A percentile compares a stretch with the other conserved stretches of the same genome.
Evolutionary conservation across 306 rosid genomes (phyloP).

Genomic region (Cercis canadensis): DNA sequence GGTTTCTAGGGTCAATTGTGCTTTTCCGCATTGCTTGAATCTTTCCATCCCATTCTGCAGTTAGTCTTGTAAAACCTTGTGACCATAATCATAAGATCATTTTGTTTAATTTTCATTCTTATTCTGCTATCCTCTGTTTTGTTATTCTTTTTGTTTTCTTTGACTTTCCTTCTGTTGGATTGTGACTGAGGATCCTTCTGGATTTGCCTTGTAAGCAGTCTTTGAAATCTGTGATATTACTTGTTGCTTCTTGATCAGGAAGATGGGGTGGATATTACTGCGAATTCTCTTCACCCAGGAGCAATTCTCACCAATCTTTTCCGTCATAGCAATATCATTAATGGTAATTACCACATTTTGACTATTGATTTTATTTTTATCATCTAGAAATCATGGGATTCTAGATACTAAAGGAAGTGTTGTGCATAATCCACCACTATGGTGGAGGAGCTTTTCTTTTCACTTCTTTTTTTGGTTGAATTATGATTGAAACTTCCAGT

Average conservation of each 20-base stretch:
- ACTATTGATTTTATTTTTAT: background rate
- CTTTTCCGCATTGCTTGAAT: background rate
- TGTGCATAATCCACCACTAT: no score
- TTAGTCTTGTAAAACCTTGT: background rate
- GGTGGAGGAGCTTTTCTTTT: no score
- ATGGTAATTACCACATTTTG: conserved; percentile 48
- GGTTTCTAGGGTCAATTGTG: background rate
- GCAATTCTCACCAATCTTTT: conserved; percentile 67
- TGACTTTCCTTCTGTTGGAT: background rate
- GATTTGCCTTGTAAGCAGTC: no score
- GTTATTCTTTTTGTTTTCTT: background rate
- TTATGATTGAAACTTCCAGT: background rate
- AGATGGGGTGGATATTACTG: conserved; percentile 66
- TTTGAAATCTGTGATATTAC: conserved; percentile 23
- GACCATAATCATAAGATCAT: conserved; percentile 4
- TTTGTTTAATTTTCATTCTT: conserved; percentile 13
- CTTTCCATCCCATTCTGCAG: background rate
- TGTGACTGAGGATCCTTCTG: conserved; percentile 3
- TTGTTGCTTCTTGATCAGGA: conserved; percentile 65
- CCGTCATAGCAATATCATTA: conserved; percentile 46
- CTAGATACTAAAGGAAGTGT: no score
- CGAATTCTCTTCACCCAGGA: conserved; percentile 95
- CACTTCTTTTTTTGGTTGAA: background rate
- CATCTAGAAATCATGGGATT: background rate
- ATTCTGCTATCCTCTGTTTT: background rate